Base-by-base conservation (phyloP, 2,329 filamentous ascomycete species). In the Moelleriella libera region DNA sequence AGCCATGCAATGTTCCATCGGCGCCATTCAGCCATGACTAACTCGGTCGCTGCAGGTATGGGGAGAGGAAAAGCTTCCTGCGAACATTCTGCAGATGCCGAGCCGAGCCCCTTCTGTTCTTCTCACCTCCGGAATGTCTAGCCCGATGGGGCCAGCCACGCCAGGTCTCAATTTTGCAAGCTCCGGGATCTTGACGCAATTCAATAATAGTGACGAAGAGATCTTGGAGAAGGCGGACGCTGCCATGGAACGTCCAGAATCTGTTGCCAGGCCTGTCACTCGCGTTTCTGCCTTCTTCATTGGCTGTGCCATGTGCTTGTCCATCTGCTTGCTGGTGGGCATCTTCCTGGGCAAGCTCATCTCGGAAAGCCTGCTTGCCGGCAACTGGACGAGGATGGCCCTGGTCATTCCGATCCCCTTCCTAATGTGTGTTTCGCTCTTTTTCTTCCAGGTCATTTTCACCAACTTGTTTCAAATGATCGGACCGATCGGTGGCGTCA, bases 381-480 rank as follows among this genome's bases (percentile, higher is more conserved):
- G 59, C 37, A 60, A 52, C 41, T 71, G 60, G 59, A 61, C 58
- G 29, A 60, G 63, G 30, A 58, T 65, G 44, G 66, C 63, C 1
- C 55, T 69, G 44, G 54, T 67, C 5, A 48, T 51, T 3, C 56
- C 56, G 5, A 60, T 63, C 43, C 60, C 68, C 6, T 57, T 69
- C 45, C 60, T 69, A 48, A 58, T 66, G 31, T 52, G 54, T 45
- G 54, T 56, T 41, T 55, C 47, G 39, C 45, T 60, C 55, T 62
- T 72, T 65, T 64, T 74, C 55, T 73, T 72, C 53, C 68, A 65
- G 44, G 60, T 63, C 45, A 60, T 68, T 49, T 57, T 67, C 48
- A 58, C 58, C 47, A 59, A 63, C 43, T 28, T 68, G 4, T 67
- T 66, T 52, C 65, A 75, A 51, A 63, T 74, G 9, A 55, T 74